Conservation (phyloP, 164 flowering plant species). For the Macadamia tetraphylla region DNA sequence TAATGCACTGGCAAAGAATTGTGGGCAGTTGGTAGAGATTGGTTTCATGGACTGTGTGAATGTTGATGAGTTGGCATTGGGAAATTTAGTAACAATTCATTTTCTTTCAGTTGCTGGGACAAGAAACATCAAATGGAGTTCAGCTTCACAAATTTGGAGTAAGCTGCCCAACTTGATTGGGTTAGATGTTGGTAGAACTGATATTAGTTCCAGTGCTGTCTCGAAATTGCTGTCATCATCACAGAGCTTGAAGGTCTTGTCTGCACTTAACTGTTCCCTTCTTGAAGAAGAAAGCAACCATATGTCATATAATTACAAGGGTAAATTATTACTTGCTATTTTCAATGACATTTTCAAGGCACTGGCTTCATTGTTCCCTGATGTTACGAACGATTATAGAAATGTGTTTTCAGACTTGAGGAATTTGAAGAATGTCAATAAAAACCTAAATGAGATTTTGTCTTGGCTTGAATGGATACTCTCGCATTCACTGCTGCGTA, state of each 20-base stretch:
- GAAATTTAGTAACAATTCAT: conserved; percentile 52
- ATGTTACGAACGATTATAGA: conserved; percentile 39
- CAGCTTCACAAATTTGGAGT: conserved; percentile 55
- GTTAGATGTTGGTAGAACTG: conserved; percentile 88
- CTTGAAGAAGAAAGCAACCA: conserved; percentile 60
- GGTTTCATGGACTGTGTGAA: conserved; percentile 79
- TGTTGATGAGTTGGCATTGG: conserved; percentile 64
- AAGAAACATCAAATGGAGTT: conserved; percentile 62
- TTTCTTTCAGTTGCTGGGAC: conserved; percentile 90
- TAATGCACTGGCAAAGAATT: conserved; percentile 64
- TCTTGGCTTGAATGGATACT: conserved; percentile 88
- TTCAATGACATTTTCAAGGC: conserved; percentile 64
- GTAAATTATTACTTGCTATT: conserved; percentile 58
- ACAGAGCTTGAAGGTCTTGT: conserved; percentile 64
- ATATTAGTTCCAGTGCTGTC: conserved; percentile 49
- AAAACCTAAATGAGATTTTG: conserved; percentile 57
- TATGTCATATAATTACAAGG: conserved; percentile 36
- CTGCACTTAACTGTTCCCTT: conserved; percentile 71
- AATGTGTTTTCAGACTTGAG: conserved; percentile 68
- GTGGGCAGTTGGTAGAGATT: conserved; percentile 61
- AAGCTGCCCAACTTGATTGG: conserved; percentile 67
- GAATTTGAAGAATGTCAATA: conserved; percentile 35
- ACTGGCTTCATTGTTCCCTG: conserved; percentile 54
- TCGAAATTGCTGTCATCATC: conserved; percentile 56
- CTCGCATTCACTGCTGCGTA: conserved; percentile 72